Conservation (phyloP, 2,329 filamentous ascomycete genomes). For the Teratosphaeria nubilosa region DNA sequence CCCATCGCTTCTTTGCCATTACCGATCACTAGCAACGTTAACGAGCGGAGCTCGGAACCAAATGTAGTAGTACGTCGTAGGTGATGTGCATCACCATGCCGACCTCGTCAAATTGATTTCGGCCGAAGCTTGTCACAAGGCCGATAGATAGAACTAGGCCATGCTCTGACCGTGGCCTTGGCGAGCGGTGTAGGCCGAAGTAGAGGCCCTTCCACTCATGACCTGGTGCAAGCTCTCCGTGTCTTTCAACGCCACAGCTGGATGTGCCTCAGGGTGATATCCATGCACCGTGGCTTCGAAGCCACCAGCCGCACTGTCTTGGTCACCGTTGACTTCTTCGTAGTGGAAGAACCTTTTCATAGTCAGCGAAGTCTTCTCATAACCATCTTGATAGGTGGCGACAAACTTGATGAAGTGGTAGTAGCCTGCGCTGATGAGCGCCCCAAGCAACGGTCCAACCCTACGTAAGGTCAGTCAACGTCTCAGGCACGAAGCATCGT, state of each 20-base stretch:
- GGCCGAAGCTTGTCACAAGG: too few relatives aligned
- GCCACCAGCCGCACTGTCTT: constrained; percentile 11
- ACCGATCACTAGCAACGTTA: too few relatives aligned
- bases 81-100: too few relatives aligned
- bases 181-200: neutral
- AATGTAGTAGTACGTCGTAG: too few relatives aligned
- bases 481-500: neutral
- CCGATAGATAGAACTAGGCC: neutral
- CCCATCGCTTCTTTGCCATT: too few relatives aligned
- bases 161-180: neutral
- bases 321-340: constrained; percentile 20
- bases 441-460: constrained; percentile 18
- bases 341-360: constrained; percentile 13
- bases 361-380: neutral
- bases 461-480: constrained; percentile 2
- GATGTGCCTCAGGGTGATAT: neutral
- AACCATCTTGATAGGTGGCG: neutral
- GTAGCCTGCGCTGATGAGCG: constrained; percentile 14
- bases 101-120: too few relatives aligned
- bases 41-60: too few relatives aligned
- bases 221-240: neutral
- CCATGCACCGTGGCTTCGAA: neutral
- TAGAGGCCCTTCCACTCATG: neutral
- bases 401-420: constrained; percentile 11
- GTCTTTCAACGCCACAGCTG: neutral